phyloP scores from a whole-genome alignment of 345 rosid genomes.

The Gossypium stocksii region DNA sequence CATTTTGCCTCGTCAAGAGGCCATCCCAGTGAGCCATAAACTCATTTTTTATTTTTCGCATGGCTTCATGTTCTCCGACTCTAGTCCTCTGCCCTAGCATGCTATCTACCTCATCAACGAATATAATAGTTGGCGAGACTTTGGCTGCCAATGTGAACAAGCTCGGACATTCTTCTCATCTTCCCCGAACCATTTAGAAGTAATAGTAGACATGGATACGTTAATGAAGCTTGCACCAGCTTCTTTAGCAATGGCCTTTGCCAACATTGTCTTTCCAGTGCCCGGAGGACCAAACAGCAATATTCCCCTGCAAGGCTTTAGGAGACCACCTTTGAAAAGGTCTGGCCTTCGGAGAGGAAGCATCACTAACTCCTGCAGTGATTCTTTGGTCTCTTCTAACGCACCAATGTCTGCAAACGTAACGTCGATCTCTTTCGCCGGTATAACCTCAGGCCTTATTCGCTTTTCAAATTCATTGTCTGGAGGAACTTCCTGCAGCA shows the following conservation, averaged over 20 bases:
- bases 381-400: constrained; percentile 77
- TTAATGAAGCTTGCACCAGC: constrained; percentile 97
- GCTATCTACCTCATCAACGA: constrained; percentile 96
- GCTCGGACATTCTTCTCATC: constrained; percentile 97
- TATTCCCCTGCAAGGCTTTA: constrained; percentile 94
- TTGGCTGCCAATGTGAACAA: constrained; percentile 83
- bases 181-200: constrained; percentile 40
- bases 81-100: constrained; percentile 93
- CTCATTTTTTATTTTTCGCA: constrained; percentile 79
- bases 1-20: constrained; percentile 67
- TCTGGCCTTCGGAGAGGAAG: constrained; percentile 94
- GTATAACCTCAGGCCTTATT: constrained; percentile 90
- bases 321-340: constrained; percentile 74
- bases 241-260: constrained; percentile 92
- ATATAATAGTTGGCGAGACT: constrained; percentile 87
- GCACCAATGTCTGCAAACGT: constrained; percentile 87
- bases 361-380: constrained; percentile 94
- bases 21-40: constrained; percentile 98
- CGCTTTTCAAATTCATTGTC: constrained; percentile 98
- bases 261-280: constrained; percentile 95
- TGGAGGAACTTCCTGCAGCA: constrained; percentile 58
- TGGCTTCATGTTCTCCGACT: constrained; percentile 95
- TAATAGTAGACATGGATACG: constrained; percentile 81
- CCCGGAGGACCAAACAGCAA: constrained; percentile 99
- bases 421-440: constrained; percentile 69